Evolutionary conservation across 2,329 filamentous ascomycete species (phyloP).

Genomic region (Diaporthe vaccinii): DNA sequence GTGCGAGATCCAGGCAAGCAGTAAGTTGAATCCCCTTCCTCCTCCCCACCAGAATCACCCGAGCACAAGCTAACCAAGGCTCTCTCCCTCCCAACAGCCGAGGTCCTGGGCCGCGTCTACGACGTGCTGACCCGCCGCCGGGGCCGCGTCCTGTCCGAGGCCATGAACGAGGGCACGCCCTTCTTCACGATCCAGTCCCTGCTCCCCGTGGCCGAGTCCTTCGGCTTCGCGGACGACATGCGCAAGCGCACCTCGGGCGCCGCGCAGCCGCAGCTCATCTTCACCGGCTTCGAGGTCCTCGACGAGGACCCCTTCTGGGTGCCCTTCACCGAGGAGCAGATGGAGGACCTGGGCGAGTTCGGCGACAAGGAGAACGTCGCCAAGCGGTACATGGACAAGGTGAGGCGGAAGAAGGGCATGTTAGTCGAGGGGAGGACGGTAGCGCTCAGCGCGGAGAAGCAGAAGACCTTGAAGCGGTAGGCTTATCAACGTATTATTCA

Average conservation of each 20-base stretch:
- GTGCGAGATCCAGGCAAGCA: constrained; percentile 96
- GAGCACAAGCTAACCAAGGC: constrained; percentile 38
- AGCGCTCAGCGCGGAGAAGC: constrained; percentile 93
- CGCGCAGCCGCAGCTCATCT: constrained; percentile 92
- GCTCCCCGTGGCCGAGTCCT: constrained; percentile 93
- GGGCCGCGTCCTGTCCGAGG: constrained; percentile 89
- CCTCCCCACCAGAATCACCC: not conserved
- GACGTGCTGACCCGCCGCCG: constrained; percentile 96
- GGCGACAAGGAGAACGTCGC: constrained; percentile 96
- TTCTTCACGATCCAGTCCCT: constrained; percentile 95
- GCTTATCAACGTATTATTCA: not conserved
- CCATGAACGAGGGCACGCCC: constrained; percentile 93
- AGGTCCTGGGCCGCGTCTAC: constrained; percentile 95
- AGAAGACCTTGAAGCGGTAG: constrained; percentile 76
- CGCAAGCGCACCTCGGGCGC: constrained; percentile 92
- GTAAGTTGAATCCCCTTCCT: constrained; percentile 60
- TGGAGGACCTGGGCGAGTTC: constrained; percentile 95
- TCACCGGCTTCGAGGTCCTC: constrained; percentile 91
- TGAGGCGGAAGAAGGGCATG: constrained; percentile 88
- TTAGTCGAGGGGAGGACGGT: constrained; percentile 83
- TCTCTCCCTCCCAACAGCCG: constrained; percentile 65
- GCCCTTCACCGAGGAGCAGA: constrained; percentile 93
- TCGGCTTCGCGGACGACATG: constrained; percentile 97
- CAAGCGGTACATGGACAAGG: constrained; percentile 93
- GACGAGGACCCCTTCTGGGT: constrained; percentile 99